These are phyloP conservation scores for Phytophthora fragariae DNA, from an alignment of 352 stramenopile genomes.

Conservation along the genomic window DNA sequence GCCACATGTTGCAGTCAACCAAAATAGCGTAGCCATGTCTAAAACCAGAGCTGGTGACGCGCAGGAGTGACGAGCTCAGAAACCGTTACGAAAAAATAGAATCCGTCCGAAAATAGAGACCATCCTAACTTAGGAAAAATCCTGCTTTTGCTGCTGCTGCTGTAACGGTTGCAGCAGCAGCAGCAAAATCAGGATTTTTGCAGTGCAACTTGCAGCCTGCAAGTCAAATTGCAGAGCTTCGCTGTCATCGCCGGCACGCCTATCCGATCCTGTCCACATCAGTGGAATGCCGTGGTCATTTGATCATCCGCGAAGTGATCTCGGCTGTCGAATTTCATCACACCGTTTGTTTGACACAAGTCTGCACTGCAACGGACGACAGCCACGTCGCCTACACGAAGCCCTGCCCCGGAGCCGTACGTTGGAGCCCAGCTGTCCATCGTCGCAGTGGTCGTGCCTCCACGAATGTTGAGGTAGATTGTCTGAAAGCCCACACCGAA, in stretches of 20 bases:
- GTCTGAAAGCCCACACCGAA: slow-evolving; percentile 2
- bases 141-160: not conserved
- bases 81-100: slow-evolving; percentile 27
- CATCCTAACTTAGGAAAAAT: not conserved
- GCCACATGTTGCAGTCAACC: slow-evolving; percentile 19
- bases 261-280: slow-evolving; percentile 13
- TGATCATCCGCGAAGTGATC: slow-evolving; percentile 2
- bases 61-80: slow-evolving; percentile 2
- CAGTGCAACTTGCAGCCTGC: too few species aligned
- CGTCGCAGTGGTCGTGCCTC: slow-evolving; percentile 19
- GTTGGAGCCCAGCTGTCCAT: slow-evolving; percentile 19
- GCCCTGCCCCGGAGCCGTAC: slow-evolving; percentile 17
- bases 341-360: not conserved
- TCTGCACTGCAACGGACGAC: not conserved
- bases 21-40: slow-evolving; percentile 39
- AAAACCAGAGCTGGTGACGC: slow-evolving; percentile 14
- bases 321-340: slow-evolving; percentile 6
- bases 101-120: slow-evolving; percentile 17
- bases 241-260: not conserved
- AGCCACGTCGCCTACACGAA: slow-evolving; percentile 4
- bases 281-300: slow-evolving; percentile 7
- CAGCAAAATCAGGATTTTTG: too few species aligned
- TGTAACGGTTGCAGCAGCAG: too few species aligned
- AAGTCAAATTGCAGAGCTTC: too few species aligned
- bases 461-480: slow-evolving; percentile 13